phyloP scores from a whole-genome alignment of 805 yeast species.

The Wickerhamiella cacticola region DNA sequence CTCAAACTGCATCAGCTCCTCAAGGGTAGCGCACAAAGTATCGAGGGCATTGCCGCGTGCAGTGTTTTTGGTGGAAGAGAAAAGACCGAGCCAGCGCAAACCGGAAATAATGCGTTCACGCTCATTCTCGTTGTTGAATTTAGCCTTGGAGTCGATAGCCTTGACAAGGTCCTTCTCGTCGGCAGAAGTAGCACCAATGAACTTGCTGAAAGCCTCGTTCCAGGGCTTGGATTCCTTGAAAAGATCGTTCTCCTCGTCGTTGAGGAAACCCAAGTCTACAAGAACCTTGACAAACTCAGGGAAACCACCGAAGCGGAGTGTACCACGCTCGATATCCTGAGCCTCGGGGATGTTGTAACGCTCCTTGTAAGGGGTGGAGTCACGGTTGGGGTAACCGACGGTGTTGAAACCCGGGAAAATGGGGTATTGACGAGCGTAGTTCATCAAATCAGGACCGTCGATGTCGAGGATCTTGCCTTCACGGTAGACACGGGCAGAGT shows the following conservation, averaged over 20 bases:
- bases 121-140: conserved; percentile 69
- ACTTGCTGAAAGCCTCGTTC: conserved; percentile 74
- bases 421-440: conserved; percentile 85
- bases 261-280: conserved; percentile 86
- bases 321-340: conserved; percentile 91
- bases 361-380: conserved; percentile 86
- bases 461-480: conserved; percentile 73
- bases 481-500: conserved; percentile 78
- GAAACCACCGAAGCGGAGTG: conserved; percentile 96
- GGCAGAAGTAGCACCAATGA: conserved; percentile 61
- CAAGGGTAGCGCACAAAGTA: conserved; percentile 92
- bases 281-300: conserved; percentile 93
- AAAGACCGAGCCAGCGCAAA: conserved; percentile 85
- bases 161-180: conserved; percentile 62
- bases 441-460: conserved; percentile 85
- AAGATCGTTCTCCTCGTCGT: conserved; percentile 54
- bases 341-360: conserved; percentile 94
- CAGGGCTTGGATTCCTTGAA: conserved; percentile 52
- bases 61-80: conserved; percentile 59
- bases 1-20: conserved; percentile 90
- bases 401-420: conserved; percentile 92
- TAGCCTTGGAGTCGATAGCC: conserved; percentile 64
- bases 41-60: conserved; percentile 94
- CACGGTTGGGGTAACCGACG: conserved; percentile 96
- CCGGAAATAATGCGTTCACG: conserved; percentile 81